These are phyloP conservation scores for Miscanthus lutarioriparius DNA, from an alignment of 176 grass and related monocot genomes.

Conservation along the genomic window DNA sequence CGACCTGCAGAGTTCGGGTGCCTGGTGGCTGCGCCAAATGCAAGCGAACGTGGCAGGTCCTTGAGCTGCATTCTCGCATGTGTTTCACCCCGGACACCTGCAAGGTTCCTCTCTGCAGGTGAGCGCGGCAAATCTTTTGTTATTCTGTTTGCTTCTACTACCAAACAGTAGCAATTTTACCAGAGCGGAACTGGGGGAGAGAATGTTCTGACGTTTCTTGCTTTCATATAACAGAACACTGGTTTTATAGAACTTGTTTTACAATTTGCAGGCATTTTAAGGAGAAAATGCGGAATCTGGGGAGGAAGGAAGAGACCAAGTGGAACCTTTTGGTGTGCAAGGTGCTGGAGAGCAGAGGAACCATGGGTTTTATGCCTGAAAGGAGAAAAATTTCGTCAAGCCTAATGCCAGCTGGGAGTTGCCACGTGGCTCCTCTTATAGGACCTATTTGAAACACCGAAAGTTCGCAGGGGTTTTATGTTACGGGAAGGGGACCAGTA, in stretches of 20 bases:
- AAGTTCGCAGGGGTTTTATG: neutral
- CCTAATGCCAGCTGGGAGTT: neutral
- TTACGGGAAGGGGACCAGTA: no score
- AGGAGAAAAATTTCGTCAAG: conserved; percentile 3
- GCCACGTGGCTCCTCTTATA: neutral
- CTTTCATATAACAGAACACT: neutral
- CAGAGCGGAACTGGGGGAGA: neutral
- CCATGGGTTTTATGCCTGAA: conserved; percentile 32
- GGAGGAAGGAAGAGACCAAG: conserved; percentile 66
- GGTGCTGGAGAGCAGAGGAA: conserved; percentile 55
- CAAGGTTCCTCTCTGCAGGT: conserved; percentile 91
- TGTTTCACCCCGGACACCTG: conserved; percentile 53
- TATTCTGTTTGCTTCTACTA: neutral
- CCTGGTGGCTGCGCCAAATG: conserved; percentile 79
- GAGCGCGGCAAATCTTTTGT: neutral
- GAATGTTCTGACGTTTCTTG: neutral
- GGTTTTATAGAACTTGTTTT: neutral
- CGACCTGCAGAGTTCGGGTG: conserved; percentile 53
- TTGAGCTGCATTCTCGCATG: conserved; percentile 83
- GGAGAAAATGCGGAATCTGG: conserved; percentile 55
- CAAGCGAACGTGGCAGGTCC: conserved; percentile 92
- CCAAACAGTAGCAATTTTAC: neutral
- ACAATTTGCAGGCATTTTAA: conserved; percentile 67
- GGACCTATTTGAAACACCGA: neutral
- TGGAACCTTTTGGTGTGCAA: conserved; percentile 70